A percentile compares a stretch with the other conserved stretches of the same genome.
phyloP scores from a whole-genome alignment of 1,139 yeast species.

The Blastobotrys buckinghamii region DNA sequence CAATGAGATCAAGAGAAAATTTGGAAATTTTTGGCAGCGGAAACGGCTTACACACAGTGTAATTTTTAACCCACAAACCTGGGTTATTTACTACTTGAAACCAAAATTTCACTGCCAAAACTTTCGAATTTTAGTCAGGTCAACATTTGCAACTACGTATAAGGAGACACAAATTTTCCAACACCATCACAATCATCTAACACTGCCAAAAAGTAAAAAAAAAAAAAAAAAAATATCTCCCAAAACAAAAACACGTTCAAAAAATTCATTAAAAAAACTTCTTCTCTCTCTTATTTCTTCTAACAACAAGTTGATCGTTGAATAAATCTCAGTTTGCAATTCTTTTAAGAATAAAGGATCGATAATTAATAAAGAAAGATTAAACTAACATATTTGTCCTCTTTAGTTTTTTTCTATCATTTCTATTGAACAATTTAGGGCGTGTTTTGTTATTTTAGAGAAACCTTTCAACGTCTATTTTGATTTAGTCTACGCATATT shows the following conservation, averaged over 20 bases:
- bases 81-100: no score
- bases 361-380: not conserved
- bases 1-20: no score
- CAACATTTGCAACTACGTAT: no score
- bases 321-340: not conserved
- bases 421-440: not conserved
- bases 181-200: not conserved
- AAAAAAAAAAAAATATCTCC: conserved; percentile 1
- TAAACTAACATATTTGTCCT: not conserved
- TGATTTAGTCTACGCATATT: not conserved
- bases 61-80: no score
- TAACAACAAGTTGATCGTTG: not conserved
- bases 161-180: not conserved
- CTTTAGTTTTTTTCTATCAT: not conserved
- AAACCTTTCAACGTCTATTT: not conserved
- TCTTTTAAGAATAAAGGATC: not conserved
- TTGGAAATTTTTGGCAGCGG: no score
- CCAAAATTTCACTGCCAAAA: no score
- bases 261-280: not conserved
- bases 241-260: conserved; percentile 2
- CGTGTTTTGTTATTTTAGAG: not conserved
- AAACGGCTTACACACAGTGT: no score
- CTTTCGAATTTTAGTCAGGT: no score
- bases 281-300: not conserved
- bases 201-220: not conserved